Evolutionary conservation across 257 asterid genomes (phyloP).

Genomic region (Nicotiana paniculata): DNA sequence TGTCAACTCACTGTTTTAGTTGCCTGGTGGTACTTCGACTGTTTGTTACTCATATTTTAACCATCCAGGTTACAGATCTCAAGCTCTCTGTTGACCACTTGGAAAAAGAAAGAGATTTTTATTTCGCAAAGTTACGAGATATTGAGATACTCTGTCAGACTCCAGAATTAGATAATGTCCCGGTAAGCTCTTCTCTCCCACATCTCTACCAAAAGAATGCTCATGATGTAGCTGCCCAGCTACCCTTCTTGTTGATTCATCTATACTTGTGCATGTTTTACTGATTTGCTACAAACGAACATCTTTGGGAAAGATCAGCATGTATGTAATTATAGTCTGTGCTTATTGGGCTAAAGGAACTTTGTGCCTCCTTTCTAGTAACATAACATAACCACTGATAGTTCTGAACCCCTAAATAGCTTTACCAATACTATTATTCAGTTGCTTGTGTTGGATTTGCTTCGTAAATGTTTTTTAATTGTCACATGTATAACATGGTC

Average conservation of each 20-base stretch:
- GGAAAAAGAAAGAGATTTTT: conserved; percentile 94
- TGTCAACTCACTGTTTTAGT: neutral
- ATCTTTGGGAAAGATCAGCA: neutral
- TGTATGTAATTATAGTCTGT: neutral
- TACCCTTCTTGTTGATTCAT: neutral
- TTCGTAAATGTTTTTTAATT: neutral
- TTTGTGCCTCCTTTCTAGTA: neutral
- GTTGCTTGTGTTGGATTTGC: neutral
- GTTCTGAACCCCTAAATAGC: neutral
- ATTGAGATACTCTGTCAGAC: conserved; percentile 79
- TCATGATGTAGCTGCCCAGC: neutral
- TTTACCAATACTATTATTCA: neutral
- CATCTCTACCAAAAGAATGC: neutral
- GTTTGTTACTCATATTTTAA: neutral
- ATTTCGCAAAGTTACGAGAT: conserved; percentile 75
- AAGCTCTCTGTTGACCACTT: conserved; percentile 62
- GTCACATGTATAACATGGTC: neutral
- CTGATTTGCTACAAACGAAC: neutral
- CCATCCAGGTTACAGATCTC: conserved; percentile 58
- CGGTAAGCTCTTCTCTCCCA: conserved; percentile 34
- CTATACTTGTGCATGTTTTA: neutral
- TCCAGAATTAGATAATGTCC: conserved; percentile 49
- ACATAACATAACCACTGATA: neutral
- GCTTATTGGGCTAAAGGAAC: neutral
- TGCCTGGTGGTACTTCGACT: neutral